Conservation (phyloP, 2,329 filamentous ascomycete species). For the Talaromyces funiculosus region DNA sequence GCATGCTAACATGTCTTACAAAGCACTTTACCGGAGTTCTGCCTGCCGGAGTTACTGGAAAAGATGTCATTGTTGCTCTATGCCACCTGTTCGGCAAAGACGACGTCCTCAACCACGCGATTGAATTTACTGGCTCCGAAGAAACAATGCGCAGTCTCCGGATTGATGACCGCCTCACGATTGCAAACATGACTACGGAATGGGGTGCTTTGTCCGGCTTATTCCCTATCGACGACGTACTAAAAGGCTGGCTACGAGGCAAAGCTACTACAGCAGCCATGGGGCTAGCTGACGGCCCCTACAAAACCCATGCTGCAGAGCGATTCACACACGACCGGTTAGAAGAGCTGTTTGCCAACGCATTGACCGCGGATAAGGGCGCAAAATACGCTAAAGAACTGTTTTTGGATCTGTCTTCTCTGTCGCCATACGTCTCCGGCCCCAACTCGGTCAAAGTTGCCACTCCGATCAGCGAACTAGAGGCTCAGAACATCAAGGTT, state of each 20-base stretch:
- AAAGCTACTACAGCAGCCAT: slow-evolving; percentile 71
- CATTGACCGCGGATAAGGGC: slow-evolving; percentile 64
- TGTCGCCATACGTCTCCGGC: slow-evolving; percentile 78
- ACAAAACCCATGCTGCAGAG: slow-evolving; percentile 44
- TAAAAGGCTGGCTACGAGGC: slow-evolving; percentile 67
- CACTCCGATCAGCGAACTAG: slow-evolving; percentile 69
- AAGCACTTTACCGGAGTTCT: slow-evolving; percentile 59
- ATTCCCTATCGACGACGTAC: slow-evolving; percentile 72
- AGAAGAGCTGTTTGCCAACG: slow-evolving; percentile 65
- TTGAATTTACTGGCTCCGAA: slow-evolving; percentile 79
- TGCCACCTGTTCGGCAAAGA: slow-evolving; percentile 81
- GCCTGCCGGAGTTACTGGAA: slow-evolving; percentile 76
- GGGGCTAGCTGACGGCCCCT: slow-evolving; percentile 45
- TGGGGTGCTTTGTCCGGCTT: slow-evolving; percentile 69
- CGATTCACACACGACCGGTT: slow-evolving; percentile 68
- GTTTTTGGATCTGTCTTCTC: slow-evolving; percentile 73
- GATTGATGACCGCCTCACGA: slow-evolving; percentile 66
- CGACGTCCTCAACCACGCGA: slow-evolving; percentile 83
- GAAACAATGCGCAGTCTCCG: slow-evolving; percentile 68
- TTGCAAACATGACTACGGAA: slow-evolving; percentile 73
- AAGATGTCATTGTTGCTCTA: slow-evolving; percentile 88
- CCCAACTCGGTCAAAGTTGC: slow-evolving; percentile 88
- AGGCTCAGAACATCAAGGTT: slow-evolving; percentile 66
- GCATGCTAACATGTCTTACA: neutral
- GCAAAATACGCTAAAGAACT: slow-evolving; percentile 79